phyloP scores from a whole-genome alignment of 768 basidiomycete species.

The Boletus rubescentipes region DNA sequence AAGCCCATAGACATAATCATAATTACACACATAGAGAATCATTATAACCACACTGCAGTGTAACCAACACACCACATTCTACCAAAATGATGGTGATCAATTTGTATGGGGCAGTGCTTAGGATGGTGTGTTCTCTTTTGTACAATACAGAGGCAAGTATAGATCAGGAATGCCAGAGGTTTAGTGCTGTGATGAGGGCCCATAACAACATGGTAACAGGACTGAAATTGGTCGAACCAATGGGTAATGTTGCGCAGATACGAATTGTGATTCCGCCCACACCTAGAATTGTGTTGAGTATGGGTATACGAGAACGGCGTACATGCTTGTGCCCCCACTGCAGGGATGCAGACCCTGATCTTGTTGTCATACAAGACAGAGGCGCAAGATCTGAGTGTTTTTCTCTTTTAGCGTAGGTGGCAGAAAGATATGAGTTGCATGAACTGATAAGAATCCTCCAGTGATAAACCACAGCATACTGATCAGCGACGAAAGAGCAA shows the following conservation, averaged over 20 bases:
- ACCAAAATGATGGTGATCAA: constrained; percentile 16
- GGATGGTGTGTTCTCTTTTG: constrained; percentile 5
- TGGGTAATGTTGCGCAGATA: background rate
- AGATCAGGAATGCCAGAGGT: constrained; percentile 20
- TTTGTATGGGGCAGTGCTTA: constrained; percentile 7
- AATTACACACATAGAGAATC: constrained; percentile 4
- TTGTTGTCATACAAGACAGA: constrained; percentile 20
- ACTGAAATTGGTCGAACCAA: background rate
- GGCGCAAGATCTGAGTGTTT: constrained; percentile 24
- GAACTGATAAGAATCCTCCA: constrained; percentile 18
- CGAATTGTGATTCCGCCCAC: background rate
- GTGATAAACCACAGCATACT: constrained; percentile 10
- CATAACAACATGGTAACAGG: constrained; percentile 6
- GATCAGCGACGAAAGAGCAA: background rate
- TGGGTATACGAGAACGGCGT: background rate
- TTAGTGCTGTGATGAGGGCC: constrained; percentile 11
- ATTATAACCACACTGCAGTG: constrained; percentile 7
- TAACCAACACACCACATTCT: constrained; percentile 20
- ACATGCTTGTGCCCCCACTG: constrained; percentile 21
- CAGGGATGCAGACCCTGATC: constrained; percentile 13
- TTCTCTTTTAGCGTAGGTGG: background rate
- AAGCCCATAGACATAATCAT: background rate
- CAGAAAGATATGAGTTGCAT: background rate
- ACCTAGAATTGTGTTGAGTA: constrained; percentile 9
- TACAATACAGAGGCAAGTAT: constrained; percentile 10